A percentile compares a stretch with the other conserved stretches of the same genome.
Evolutionary conservation across 768 basidiomycete genomes (phyloP).

Genomic region (Lentinula edodes): DNA sequence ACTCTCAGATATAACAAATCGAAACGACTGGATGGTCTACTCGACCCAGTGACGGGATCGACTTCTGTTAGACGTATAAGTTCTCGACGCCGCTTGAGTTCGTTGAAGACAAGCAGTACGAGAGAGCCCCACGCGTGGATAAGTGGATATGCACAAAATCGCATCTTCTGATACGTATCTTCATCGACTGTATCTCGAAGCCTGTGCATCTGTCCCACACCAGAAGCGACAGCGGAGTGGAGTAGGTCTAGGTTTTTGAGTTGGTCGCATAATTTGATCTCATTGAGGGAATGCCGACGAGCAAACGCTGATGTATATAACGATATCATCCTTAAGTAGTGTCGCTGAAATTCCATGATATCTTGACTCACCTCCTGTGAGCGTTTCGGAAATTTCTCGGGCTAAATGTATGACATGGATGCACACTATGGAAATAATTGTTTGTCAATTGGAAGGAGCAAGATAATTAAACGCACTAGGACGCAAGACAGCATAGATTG

Average conservation of each 20-base stretch:
- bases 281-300: conserved; percentile 1
- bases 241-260: not conserved
- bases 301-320: not conserved
- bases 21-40: not conserved
- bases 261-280: not conserved
- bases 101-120: not conserved
- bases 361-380: not conserved
- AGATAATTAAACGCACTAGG: not conserved
- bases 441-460: not conserved
- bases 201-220: not conserved
- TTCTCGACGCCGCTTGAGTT: not conserved
- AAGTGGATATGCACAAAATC: not conserved
- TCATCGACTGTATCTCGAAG: not conserved
- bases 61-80: not conserved
- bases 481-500: not conserved
- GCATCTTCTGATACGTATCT: not conserved
- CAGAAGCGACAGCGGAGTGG: not conserved
- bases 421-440: not conserved
- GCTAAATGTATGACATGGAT: not conserved
- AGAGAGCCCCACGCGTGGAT: not conserved
- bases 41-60: not conserved
- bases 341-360: too few relatives aligned
- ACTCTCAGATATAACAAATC: not conserved
- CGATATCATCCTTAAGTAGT: not conserved
- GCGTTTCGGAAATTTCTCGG: not conserved